phyloP scores from a whole-genome alignment of 768 basidiomycete genomes.

The Cantharellus anzutake region DNA sequence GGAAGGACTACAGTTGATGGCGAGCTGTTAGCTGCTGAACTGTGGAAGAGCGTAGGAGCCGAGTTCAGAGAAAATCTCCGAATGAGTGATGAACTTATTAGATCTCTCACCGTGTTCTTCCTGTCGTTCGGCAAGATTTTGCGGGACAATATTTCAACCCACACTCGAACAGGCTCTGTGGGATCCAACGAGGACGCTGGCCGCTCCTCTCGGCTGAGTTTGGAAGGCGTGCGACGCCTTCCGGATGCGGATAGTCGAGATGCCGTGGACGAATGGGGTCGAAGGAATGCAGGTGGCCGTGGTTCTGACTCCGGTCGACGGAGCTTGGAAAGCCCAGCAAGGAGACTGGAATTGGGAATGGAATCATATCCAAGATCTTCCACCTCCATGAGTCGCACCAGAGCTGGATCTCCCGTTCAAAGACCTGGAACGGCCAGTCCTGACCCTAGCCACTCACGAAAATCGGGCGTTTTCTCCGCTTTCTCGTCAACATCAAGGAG shows the following conservation, averaged over 20 bases:
- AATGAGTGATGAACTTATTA: constrained; percentile 59
- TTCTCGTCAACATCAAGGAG: not conserved
- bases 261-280: not conserved
- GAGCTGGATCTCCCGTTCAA: not conserved
- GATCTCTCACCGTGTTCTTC: constrained; percentile 56
- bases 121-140: constrained; percentile 55
- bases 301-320: not conserved
- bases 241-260: not conserved
- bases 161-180: not conserved
- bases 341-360: not conserved
- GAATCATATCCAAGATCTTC: not conserved
- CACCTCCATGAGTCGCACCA: not conserved
- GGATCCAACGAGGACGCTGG: not conserved
- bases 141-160: constrained; percentile 27
- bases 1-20: constrained; percentile 17
- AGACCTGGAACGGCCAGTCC: not conserved
- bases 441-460: not conserved
- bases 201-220: not conserved
- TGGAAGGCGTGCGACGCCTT: not conserved
- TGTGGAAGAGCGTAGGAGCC: constrained; percentile 50
- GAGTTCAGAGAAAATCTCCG: constrained; percentile 56
- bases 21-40: constrained; percentile 24
- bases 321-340: not conserved
- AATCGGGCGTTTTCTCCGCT: not conserved
- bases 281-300: not conserved